phyloP scores from a whole-genome alignment of 2,329 filamentous ascomycete genomes.

The Pestalotiopsis fici region DNA sequence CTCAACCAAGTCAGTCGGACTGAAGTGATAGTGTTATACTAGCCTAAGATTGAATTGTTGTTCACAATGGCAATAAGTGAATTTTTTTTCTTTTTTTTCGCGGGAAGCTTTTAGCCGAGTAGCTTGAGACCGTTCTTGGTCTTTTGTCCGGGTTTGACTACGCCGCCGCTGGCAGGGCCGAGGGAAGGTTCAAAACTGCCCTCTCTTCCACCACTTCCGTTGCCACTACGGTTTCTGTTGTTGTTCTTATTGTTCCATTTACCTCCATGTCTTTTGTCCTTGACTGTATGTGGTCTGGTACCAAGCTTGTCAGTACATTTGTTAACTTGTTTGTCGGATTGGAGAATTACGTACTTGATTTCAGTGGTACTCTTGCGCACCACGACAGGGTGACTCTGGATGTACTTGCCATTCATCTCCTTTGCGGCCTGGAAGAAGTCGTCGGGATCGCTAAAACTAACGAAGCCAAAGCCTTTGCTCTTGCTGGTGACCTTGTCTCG shows the following conservation, averaged over 20 bases:
- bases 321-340: not conserved
- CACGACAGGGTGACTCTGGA: conserved; percentile 91
- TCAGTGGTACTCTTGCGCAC: conserved; percentile 89
- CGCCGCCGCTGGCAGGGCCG: conserved; percentile 52
- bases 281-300: conserved; percentile 59
- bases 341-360: conserved; percentile 57
- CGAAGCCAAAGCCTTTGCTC: conserved; percentile 94
- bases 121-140: conserved; percentile 67
- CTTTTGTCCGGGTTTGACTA: conserved; percentile 65
- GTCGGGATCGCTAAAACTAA: conserved; percentile 92
- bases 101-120: conserved; percentile 46
- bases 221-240: conserved; percentile 30
- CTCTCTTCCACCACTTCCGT: conserved; percentile 25
- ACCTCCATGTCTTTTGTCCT: conserved; percentile 44
- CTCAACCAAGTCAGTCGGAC: not conserved
- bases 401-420: conserved; percentile 99
- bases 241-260: conserved; percentile 33
- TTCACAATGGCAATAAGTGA: not conserved
- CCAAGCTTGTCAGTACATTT: not conserved
- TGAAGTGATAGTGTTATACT: too few species aligned
- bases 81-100: too few species aligned
- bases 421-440: conserved; percentile 95
- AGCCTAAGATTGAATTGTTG: too few species aligned
- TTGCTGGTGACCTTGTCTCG: conserved; percentile 96
- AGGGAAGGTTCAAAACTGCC: conserved; percentile 49